These are phyloP conservation scores for Cryphonectria radicalis DNA, from an alignment of 2,329 filamentous ascomycete species.

Conservation along the genomic window DNA sequence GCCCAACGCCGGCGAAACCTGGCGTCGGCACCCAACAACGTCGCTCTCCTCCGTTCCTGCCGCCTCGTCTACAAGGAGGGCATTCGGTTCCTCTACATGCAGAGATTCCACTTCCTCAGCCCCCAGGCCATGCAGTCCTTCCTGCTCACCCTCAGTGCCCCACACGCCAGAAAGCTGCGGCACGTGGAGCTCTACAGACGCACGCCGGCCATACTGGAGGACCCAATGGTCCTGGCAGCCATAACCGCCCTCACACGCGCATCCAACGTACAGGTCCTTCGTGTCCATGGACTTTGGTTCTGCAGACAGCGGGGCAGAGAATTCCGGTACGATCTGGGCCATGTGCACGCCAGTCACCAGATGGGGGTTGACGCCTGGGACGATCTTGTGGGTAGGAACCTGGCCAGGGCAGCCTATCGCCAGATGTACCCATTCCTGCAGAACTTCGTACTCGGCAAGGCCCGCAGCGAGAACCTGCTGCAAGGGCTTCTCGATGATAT, in stretches of 20 bases:
- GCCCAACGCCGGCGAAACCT: background rate
- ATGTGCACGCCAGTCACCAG: background rate
- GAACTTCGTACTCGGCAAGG: background rate
- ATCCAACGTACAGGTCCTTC: background rate
- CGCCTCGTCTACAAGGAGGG: background rate
- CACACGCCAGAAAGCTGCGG: background rate
- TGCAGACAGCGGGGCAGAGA: background rate
- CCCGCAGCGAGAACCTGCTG: background rate
- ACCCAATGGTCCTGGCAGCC: background rate
- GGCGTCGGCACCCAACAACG: background rate
- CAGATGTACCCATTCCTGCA: background rate
- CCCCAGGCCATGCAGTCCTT: background rate
- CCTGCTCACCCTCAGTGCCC: background rate
- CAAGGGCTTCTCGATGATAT: background rate
- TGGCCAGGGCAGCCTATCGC: background rate
- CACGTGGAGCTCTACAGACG: background rate
- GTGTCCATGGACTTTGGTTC: background rate
- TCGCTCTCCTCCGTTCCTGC: background rate
- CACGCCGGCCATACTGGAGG: background rate
- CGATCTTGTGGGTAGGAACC: background rate
- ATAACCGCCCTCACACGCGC: background rate
- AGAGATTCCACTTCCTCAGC: background rate
- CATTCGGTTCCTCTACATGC: background rate
- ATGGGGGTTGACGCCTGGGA: background rate
- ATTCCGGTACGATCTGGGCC: background rate